Evolutionary conservation across 2,329 filamentous ascomycete genomes (phyloP).

Genomic region (Cryphonectria naterciae): DNA sequence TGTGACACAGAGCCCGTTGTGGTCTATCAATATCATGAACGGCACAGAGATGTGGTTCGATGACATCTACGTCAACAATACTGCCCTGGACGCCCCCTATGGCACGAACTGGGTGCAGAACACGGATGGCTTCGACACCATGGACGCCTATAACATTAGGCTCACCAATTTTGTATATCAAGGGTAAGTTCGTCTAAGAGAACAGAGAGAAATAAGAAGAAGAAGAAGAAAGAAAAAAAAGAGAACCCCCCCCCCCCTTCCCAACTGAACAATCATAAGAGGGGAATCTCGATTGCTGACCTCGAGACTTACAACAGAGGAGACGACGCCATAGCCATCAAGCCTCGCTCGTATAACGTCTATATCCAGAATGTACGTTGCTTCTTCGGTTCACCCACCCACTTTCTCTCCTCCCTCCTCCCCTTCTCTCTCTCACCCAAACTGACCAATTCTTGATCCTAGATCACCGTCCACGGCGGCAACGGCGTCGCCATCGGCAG

Average conservation of each 20-base stretch:
- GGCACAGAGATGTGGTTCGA: constrained; percentile 56
- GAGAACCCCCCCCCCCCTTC: too few relatives aligned
- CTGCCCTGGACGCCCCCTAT: constrained; percentile 52
- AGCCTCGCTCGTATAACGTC: constrained; percentile 58
- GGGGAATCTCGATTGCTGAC: not conserved
- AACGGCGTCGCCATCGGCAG: constrained; percentile 61
- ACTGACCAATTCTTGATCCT: constrained; percentile 3
- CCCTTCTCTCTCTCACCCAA: not conserved
- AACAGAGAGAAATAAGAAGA: not conserved
- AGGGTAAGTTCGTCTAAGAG: constrained; percentile 36
- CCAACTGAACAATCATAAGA: not conserved
- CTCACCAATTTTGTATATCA: constrained; percentile 57
- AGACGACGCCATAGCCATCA: constrained; percentile 62
- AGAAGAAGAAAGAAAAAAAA: not conserved
- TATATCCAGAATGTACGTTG: constrained; percentile 47
- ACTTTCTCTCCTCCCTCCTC: too few relatives aligned
- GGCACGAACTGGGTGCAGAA: constrained; percentile 61
- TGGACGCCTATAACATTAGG: constrained; percentile 55
- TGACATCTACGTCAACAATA: constrained; percentile 56
- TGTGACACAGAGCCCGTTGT: constrained; percentile 55
- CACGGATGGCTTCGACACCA: constrained; percentile 61
- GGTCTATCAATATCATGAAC: constrained; percentile 62
- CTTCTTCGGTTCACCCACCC: too few relatives aligned
- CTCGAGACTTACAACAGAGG: constrained; percentile 36
- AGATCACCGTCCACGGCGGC: constrained; percentile 51